A percentile compares a stretch with the other conserved stretches of the same genome.
Conservation (phyloP, 352 stramenopile genomes). For the Phytophthora multivora region DNA sequence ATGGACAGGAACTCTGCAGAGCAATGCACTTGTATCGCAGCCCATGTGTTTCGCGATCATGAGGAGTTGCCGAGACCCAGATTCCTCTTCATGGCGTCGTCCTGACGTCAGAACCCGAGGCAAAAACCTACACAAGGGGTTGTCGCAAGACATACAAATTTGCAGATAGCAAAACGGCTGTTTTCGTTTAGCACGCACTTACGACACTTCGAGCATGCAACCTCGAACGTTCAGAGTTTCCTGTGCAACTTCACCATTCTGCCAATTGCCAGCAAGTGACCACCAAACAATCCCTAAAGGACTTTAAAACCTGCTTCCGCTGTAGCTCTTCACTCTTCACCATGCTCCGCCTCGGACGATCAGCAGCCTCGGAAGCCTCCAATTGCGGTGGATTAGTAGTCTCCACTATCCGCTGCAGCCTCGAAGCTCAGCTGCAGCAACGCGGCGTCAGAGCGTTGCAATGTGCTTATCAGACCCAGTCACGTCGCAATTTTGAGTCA, state of each 20-base stretch:
- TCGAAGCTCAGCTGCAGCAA: conserved; percentile 26
- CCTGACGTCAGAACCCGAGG: conserved; percentile 19
- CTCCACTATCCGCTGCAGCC: conserved; percentile 19
- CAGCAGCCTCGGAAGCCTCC: conserved; percentile 20
- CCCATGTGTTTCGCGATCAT: conserved; percentile 15
- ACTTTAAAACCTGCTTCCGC: too few species aligned
- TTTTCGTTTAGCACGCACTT: conserved; percentile 12
- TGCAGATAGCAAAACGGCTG: conserved; percentile 17
- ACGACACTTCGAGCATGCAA: conserved; percentile 21
- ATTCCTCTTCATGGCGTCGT: conserved; percentile 8
- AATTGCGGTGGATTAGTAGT: conserved; percentile 15
- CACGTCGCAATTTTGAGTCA: conserved; percentile 15
- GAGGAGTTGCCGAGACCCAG: conserved; percentile 9
- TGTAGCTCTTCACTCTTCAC: background rate
- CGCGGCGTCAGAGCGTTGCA: conserved; percentile 14
- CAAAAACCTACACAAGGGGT: conserved; percentile 16
- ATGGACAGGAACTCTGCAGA: conserved; percentile 1
- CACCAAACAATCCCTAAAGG: too few species aligned
- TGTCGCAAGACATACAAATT: conserved; percentile 28
- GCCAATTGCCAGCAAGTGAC: background rate
- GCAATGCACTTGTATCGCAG: background rate
- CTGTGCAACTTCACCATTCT: conserved; percentile 12
- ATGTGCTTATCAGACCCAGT: conserved; percentile 47
- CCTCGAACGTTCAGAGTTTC: conserved; percentile 22
- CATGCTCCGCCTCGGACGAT: conserved; percentile 38